These are phyloP conservation scores for Rhizophagus prolifer DNA, from an alignment of 192 early-diverging fungal species.

Conservation along the genomic window DNA sequence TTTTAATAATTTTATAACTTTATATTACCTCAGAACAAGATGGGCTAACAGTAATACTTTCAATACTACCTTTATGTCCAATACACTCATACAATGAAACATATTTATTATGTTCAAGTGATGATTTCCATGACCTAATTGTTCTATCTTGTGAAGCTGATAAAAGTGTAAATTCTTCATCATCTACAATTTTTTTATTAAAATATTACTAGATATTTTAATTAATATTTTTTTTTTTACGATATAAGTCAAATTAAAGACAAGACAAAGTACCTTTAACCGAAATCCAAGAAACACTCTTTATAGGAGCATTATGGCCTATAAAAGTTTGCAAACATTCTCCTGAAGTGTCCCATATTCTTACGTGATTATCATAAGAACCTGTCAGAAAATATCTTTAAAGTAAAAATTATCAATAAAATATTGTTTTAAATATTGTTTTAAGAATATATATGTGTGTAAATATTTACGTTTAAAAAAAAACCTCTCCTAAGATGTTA, in stretches of 20 bases:
- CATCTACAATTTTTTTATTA: slow-evolving; percentile 34
- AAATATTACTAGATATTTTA: slow-evolving; percentile 2
- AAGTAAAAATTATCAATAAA: background rate
- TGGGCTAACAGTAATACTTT: slow-evolving; percentile 66
- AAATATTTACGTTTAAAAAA: background rate
- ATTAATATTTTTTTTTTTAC: background rate
- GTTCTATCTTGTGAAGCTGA: slow-evolving; percentile 68
- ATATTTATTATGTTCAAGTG: slow-evolving; percentile 40
- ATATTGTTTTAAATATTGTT: too few relatives aligned
- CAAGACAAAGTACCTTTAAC: slow-evolving; percentile 42
- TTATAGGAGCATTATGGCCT: slow-evolving; percentile 73
- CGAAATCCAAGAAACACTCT: slow-evolving; percentile 70
- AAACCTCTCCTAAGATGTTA: background rate
- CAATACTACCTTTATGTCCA: slow-evolving; percentile 81
- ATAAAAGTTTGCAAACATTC: slow-evolving; percentile 64
- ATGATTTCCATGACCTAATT: slow-evolving; percentile 66
- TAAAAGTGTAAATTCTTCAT: slow-evolving; percentile 43
- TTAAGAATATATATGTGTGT: background rate
- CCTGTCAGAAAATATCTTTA: slow-evolving; percentile 66
- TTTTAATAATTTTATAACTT: background rate
- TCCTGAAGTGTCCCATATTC: slow-evolving; percentile 80
- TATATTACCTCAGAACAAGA: slow-evolving; percentile 45
- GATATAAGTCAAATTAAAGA: background rate
- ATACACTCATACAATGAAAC: slow-evolving; percentile 65
- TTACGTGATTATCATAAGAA: slow-evolving; percentile 80